Percentiles rank a stretch among this genome's conserved stretches.
phyloP scores from a whole-genome alignment of 2,329 filamentous ascomycete genomes.

The Fusarium piperis region DNA sequence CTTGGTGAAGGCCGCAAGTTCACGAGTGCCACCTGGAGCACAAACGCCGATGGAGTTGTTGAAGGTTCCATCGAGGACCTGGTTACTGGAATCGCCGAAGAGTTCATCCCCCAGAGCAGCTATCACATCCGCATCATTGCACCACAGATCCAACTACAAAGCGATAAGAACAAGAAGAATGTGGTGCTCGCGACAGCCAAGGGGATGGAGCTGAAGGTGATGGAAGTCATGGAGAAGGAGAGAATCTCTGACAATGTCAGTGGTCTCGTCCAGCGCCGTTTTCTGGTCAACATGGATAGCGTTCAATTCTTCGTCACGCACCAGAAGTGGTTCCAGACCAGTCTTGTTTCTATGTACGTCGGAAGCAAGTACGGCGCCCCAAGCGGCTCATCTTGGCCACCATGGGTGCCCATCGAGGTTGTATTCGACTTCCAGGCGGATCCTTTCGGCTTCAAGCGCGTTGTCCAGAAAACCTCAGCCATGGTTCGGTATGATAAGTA shows the following conservation, averaged over 20 bases:
- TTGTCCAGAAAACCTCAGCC: constrained; percentile 96
- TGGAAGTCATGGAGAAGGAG: constrained; percentile 98
- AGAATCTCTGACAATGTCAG: constrained; percentile 92
- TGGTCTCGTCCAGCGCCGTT: constrained; percentile 92
- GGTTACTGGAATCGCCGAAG: constrained; percentile 80
- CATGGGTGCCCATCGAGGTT: constrained; percentile 97
- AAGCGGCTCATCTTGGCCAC: constrained; percentile 89
- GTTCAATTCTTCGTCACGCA: constrained; percentile 98
- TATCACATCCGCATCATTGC: constrained; percentile 96
- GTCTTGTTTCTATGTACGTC: constrained; percentile 90
- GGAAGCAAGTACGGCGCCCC: constrained; percentile 92
- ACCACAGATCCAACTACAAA: constrained; percentile 97
- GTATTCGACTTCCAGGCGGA: constrained; percentile 97
- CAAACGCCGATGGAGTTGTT: constrained; percentile 46
- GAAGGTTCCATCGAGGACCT: constrained; percentile 68
- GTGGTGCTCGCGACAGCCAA: constrained; percentile 97
- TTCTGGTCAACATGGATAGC: constrained; percentile 95
- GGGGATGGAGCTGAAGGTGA: constrained; percentile 96
- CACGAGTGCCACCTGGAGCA: constrained; percentile 58
- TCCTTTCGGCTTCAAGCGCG: constrained; percentile 96
- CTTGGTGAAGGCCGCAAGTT: constrained; percentile 86
- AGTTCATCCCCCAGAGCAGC: constrained; percentile 90
- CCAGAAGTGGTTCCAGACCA: constrained; percentile 86
- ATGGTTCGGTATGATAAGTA: constrained; percentile 97
- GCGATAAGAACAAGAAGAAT: constrained; percentile 96